A percentile compares a stretch with the other conserved stretches of the same genome.
These are phyloP conservation scores for Pyrrhoderma lamaoense DNA, from an alignment of 1,284 basidiomycete species.

Conservation along the genomic window DNA sequence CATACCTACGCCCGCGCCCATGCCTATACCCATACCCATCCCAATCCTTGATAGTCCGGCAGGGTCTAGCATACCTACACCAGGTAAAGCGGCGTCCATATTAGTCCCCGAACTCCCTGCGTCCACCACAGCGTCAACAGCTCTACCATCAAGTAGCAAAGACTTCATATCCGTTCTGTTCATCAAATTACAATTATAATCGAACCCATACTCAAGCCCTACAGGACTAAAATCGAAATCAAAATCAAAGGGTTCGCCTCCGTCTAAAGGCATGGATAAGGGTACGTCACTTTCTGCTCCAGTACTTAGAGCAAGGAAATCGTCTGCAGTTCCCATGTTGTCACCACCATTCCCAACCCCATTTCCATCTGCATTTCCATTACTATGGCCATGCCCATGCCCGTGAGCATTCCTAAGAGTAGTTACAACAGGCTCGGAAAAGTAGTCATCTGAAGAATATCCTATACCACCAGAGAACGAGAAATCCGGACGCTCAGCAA, in stretches of 20 bases:
- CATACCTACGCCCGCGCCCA: not conserved
- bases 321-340: not conserved
- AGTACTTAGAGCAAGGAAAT: not conserved
- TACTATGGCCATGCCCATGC: not conserved
- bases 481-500: not conserved
- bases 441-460: constrained; percentile 1
- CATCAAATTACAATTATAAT: not conserved
- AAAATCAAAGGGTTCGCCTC: not conserved
- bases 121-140: not conserved
- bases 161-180: not conserved
- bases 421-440: no score
- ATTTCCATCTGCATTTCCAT: not conserved
- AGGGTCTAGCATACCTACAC: constrained; percentile 11
- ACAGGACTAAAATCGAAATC: not conserved
- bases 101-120: not conserved
- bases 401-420: not conserved
- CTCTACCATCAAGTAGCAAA: not conserved
- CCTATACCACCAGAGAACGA: not conserved
- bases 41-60: constrained; percentile 1
- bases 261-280: not conserved
- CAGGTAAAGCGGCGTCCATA: constrained; percentile 14
- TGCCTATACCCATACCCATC: not conserved
- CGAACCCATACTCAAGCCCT: not conserved
- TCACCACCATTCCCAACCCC: not conserved
- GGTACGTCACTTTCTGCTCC: not conserved